A percentile compares a stretch with the other conserved stretches of the same genome.
Conservation (phyloP, 2,329 filamentous ascomycete species). For the Shiraia bambusicola region DNA sequence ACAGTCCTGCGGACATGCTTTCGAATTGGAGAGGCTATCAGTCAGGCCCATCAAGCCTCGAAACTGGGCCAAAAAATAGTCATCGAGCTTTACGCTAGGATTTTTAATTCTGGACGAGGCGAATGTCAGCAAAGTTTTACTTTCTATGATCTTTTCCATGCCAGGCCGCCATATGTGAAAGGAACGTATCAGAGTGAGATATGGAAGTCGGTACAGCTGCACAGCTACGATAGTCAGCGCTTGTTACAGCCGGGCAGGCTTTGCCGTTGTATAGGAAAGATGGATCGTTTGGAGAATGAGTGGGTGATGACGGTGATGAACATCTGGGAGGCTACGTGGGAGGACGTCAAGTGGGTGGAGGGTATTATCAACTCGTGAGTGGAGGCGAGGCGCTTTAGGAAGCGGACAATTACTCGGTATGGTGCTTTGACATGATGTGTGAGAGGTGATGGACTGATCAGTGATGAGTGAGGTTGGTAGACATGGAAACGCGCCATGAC, state of each 20-base stretch:
- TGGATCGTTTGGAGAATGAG: conserved; percentile 48
- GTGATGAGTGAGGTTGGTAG: conserved; percentile 2
- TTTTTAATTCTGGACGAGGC: conserved; percentile 60
- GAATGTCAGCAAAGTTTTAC: conserved; percentile 61
- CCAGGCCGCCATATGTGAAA: conserved; percentile 57
- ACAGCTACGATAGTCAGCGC: conserved; percentile 49
- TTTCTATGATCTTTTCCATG: conserved; percentile 64
- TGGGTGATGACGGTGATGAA: conserved; percentile 52
- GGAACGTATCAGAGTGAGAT: conserved; percentile 46
- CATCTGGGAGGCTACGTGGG: conserved; percentile 56
- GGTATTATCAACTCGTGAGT: conserved; percentile 42
- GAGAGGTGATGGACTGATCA: no score
- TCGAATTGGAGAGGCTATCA: conserved; percentile 62
- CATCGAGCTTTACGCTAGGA: conserved; percentile 65
- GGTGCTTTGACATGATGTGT: no score
- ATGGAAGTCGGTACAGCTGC: conserved; percentile 50
- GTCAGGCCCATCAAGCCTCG: conserved; percentile 49
- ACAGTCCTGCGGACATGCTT: conserved; percentile 62
- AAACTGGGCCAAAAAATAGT: conserved; percentile 53
- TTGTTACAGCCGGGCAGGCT: conserved; percentile 49
- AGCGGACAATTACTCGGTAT: background rate
- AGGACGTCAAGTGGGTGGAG: conserved; percentile 56
- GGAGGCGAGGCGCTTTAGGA: background rate
- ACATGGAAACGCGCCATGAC: background rate
- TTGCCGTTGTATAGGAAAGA: conserved; percentile 52